phyloP scores from a whole-genome alignment of 768 basidiomycete species.

The Calocera cornea region DNA sequence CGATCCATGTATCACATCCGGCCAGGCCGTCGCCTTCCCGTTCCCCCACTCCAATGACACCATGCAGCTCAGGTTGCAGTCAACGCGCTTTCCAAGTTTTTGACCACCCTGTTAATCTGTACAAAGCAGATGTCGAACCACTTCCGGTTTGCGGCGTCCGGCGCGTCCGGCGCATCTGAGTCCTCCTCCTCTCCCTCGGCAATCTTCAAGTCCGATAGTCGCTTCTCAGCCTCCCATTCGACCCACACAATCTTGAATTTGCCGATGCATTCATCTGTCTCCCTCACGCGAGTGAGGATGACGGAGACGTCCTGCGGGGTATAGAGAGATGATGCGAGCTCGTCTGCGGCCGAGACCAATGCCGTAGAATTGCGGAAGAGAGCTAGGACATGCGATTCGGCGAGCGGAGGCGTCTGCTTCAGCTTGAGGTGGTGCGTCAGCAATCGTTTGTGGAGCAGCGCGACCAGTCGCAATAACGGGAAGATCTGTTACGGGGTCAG shows the following conservation, averaged over 20 bases:
- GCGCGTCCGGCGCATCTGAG: slow-evolving; percentile 12
- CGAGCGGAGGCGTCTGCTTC: slow-evolving; percentile 13
- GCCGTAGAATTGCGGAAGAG: slow-evolving; percentile 38
- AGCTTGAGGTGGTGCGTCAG: slow-evolving; percentile 34
- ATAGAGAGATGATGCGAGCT: slow-evolving; percentile 54
- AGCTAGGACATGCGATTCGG: slow-evolving; percentile 33
- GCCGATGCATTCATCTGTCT: slow-evolving; percentile 29
- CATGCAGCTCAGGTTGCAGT: too few species aligned
- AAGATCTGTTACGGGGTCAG: slow-evolving; percentile 34
- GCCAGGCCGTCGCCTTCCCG: too few species aligned
- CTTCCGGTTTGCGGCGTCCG: slow-evolving; percentile 31
- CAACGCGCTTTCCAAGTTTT: not conserved
- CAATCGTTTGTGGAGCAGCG: slow-evolving; percentile 50
- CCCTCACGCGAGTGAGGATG: slow-evolving; percentile 30
- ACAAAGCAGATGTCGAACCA: slow-evolving; percentile 57
- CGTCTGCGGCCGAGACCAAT: slow-evolving; percentile 46
- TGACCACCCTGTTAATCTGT: slow-evolving; percentile 38
- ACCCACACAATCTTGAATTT: slow-evolving; percentile 26
- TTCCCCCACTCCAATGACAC: too few species aligned
- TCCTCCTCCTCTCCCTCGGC: not conserved
- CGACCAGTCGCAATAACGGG: slow-evolving; percentile 43
- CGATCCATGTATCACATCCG: too few species aligned
- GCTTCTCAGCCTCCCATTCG: slow-evolving; percentile 18
- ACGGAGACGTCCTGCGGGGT: slow-evolving; percentile 40
- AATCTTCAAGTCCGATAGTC: slow-evolving; percentile 20